Evolutionary conservation across 2,329 filamentous ascomycete genomes (phyloP), one percentile per base, ranked within the genome.

Genomic region (Pyrenophora tritici-repentis): DNA sequence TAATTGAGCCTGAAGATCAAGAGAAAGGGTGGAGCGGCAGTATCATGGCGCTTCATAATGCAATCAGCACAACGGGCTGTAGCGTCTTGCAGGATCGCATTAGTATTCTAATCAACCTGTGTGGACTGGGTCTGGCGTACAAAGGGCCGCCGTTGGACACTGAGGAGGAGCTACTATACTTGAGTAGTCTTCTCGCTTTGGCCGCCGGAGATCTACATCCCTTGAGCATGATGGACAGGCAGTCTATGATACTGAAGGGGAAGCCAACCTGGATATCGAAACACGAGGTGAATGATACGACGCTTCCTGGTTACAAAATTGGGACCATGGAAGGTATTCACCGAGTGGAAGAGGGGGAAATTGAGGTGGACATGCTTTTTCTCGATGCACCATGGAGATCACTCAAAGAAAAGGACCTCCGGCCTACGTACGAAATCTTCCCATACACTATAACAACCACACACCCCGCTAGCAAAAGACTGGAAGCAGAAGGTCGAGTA

Each of bases 71-170:
- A 6, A 54, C 50, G 26, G 56, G 56, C 2, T 51, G 13, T n/a
- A 47, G 18, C 17, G 43, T 18, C 3, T 53, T 18, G 32, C 40
- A 12, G 53, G 36, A 59, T 13, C 47, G 40, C 13, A 13, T 59
- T 1, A 56, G 53, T 14, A 44, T 59, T 18, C 46, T 52, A 35
- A 39, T 59, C 7, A 59, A 59, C 9, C 48, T 53, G 38, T 46
- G 38, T 29, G 47, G 53, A 1, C 20, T 59, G n/a, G 53, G 38
- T n/a, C 42, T 59, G 20, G 50, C 56, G 3, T 59, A 59, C n/a
- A 31, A 34, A 7, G 56, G 56, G n/a, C 42, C 34, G 2, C 13
- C 31, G 6, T 1, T 46, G 16, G n/a, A 32, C 4, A 52, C 22
- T 16, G 16, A 20, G 10, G 56, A 56, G 2, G 47, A 55, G 4